Conservation (phyloP, 1,284 basidiomycete genomes). For the Xerocomus nothofagi region DNA sequence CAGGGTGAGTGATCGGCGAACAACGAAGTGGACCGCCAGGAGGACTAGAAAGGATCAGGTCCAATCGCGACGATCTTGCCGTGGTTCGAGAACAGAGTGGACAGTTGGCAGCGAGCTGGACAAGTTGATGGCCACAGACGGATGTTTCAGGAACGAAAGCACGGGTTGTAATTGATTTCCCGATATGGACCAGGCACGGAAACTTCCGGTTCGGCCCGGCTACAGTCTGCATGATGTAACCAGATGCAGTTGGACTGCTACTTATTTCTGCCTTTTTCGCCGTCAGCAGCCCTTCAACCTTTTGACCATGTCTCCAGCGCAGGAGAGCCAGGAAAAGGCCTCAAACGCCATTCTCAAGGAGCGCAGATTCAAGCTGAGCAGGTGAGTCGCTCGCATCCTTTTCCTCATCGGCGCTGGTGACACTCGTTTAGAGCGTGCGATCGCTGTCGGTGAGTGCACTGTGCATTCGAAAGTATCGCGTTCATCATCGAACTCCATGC, state of each 20-base stretch:
- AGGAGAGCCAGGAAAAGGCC: constrained; percentile 42
- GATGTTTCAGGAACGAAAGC: constrained; percentile 32
- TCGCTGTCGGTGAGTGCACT: constrained; percentile 66
- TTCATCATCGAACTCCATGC: constrained; percentile 7
- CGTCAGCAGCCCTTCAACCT: constrained; percentile 2
- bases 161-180: constrained; percentile 19
- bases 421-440: constrained; percentile 65
- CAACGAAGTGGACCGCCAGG: constrained; percentile 10
- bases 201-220: constrained; percentile 32
- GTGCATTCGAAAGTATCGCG: not conserved
- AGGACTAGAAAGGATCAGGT: constrained; percentile 14
- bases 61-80: constrained; percentile 31
- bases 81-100: constrained; percentile 19
- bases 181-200: constrained; percentile 31
- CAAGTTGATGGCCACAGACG: constrained; percentile 6
- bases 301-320: constrained; percentile 41
- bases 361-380: constrained; percentile 79
- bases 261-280: constrained; percentile 30
- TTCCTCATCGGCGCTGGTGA: constrained; percentile 5
- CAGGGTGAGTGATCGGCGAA: constrained; percentile 27
- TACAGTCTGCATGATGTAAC: not conserved
- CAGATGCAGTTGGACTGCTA: constrained; percentile 20
- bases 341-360: constrained; percentile 64
- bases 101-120: constrained; percentile 13
- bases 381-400: constrained; percentile 44